Evolutionary conservation across 768 basidiomycete species (phyloP).

Genomic region (Phanerodontia chrysosporium): DNA sequence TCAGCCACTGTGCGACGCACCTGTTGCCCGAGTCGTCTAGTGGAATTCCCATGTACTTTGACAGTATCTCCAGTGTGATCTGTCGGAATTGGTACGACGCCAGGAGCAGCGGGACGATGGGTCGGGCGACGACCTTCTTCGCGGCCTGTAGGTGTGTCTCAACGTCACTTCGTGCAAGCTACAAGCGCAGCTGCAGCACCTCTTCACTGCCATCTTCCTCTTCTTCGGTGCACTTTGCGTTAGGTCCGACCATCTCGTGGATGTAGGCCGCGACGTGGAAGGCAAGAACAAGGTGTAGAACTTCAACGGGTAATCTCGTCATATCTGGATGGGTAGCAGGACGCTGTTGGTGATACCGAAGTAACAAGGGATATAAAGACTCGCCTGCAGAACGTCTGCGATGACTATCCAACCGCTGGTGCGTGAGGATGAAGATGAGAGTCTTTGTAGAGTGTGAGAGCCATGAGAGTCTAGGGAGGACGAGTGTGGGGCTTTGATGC

Average conservation of each 20-base stretch:
- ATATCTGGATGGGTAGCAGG: neutral
- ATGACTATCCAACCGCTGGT: neutral
- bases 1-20: neutral
- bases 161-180: neutral
- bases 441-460: neutral
- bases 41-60: neutral
- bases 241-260: neutral
- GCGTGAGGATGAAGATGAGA: neutral
- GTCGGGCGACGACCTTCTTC: neutral
- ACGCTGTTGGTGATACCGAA: neutral
- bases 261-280: neutral
- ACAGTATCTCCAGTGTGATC: neutral
- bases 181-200: neutral
- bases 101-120: neutral
- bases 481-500: neutral
- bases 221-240: neutral
- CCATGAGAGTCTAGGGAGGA: neutral
- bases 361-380: neutral
- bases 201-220: neutral
- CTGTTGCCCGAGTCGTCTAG: neutral
- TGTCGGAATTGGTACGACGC: neutral
- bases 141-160: neutral
- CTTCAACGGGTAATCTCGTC: neutral
- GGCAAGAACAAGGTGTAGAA: neutral
- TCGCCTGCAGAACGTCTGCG: neutral